phyloP scores from a whole-genome alignment of 2,329 filamentous ascomycete species.

The Penicillium sp. region DNA sequence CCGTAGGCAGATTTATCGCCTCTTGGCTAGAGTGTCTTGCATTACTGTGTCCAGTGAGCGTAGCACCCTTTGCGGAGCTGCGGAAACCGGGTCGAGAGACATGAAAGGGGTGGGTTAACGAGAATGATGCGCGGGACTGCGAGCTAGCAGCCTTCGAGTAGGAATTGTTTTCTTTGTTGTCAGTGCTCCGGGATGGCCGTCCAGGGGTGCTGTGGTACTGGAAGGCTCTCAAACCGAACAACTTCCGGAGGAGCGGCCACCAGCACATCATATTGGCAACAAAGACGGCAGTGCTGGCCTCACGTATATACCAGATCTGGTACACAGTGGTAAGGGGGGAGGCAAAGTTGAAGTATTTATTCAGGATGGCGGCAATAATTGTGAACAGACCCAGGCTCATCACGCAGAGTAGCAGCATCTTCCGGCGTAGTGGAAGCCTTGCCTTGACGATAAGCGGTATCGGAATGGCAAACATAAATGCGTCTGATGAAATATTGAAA shows the following conservation, averaged over 20 bases:
- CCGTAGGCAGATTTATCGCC: neutral
- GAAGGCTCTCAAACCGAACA: slow-evolving; percentile 30
- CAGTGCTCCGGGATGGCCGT: slow-evolving; percentile 8
- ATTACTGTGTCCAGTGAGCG: neutral
- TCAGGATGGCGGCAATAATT: slow-evolving; percentile 48
- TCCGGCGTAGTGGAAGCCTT: slow-evolving; percentile 35
- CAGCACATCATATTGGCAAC: slow-evolving; percentile 48
- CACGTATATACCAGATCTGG: slow-evolving; percentile 46
- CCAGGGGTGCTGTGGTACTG: slow-evolving; percentile 27
- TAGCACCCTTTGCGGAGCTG: neutral
- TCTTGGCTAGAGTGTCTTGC: neutral
- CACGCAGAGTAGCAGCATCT: slow-evolving; percentile 36
- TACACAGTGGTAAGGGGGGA: slow-evolving; percentile 39
- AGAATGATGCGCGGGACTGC: neutral
- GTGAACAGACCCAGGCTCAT: slow-evolving; percentile 43
- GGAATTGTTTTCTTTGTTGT: slow-evolving; percentile 4
- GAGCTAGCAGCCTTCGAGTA: neutral
- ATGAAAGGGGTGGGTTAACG: neutral
- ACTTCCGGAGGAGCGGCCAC: slow-evolving; percentile 31
- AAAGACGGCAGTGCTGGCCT: slow-evolving; percentile 43
- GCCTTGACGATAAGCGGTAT: slow-evolving; percentile 39
- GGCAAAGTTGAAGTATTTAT: slow-evolving; percentile 47
- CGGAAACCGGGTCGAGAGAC: neutral
- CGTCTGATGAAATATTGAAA: slow-evolving; percentile 47
- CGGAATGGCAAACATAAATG: slow-evolving; percentile 40